Evolutionary conservation across 441 rosid genomes (phyloP).

Genomic region (Hypseocharis bilobata): DNA sequence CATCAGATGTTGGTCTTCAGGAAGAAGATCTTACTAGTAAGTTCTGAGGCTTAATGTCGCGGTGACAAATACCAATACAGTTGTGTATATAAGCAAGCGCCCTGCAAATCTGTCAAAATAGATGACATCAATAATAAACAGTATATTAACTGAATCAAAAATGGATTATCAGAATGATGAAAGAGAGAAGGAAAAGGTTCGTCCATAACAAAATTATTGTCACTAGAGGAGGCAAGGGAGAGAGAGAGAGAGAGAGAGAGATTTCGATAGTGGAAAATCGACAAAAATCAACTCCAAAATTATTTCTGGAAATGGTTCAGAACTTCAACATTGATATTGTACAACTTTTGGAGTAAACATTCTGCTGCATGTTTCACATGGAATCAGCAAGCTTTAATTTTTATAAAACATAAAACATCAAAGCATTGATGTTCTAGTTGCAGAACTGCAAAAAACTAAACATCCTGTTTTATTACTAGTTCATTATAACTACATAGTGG

Average conservation of each 20-base stretch:
- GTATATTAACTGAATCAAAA: not conserved
- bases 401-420: too few relatives aligned
- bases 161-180: not conserved
- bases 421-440: not conserved
- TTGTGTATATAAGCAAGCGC: conserved; percentile 86
- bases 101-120: conserved; percentile 65
- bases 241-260: too few relatives aligned
- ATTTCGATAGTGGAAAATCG: too few relatives aligned
- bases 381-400: too few relatives aligned
- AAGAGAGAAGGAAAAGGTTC: not conserved
- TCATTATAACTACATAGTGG: not conserved
- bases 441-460: not conserved
- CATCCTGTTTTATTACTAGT: not conserved
- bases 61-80: conserved; percentile 86
- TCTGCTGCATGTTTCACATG: too few relatives aligned
- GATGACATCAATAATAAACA: not conserved
- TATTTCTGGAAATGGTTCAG: not conserved
- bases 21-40: conserved; percentile 51
- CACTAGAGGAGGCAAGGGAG: too few relatives aligned
- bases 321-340: too few relatives aligned
- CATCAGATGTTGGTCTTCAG: not conserved
- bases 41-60: conserved; percentile 96
- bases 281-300: not conserved
- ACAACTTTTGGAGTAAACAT: too few relatives aligned
- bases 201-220: too few relatives aligned